Base-by-base conservation (phyloP, 805 yeast species). In the Ogataea wickerhamii region DNA sequence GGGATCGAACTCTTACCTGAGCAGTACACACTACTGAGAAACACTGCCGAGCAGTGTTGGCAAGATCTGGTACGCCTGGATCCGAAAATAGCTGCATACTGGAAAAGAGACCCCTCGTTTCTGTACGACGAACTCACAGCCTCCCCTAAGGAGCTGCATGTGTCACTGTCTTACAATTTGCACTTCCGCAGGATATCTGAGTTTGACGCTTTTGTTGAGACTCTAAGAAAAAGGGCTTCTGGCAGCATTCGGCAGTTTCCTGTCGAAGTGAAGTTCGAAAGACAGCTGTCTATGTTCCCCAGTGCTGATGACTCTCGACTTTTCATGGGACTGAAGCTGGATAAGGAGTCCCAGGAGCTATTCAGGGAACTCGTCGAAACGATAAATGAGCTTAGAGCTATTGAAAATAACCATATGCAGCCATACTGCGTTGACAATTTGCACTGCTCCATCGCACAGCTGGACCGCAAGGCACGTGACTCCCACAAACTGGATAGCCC, bases 111-210 rank as follows among this genome's bases (percentile, higher is more conserved):
- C 12, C 17, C 26, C 3, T 32, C 39, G 1, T 41, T 10, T 24
- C 36, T 43, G 23, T 34, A 24, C 24, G 47, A 47, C 25, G 20
- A 34, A 11, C 38, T 51, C n/a, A 47, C 52, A 2, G 23, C 44
- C 25, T 27, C 44, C 4, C 6, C 16, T 18, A 45, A 39, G 12
- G 39, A 40, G 11, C 31, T 47, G 3, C 57, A 52, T 29, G 33
- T 52, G 4, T 52, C 57, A 11, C 34, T 52, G 10, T 45, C 52
- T 1, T 49, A 39, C 26, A 50, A 50, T 29, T n/a, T 50, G 14
- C 32, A 44, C 7, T 48, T 50, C 28, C 30, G 28, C n/a, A 29
- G 25, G 6, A 22, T 29, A 6, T 2, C 13, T 1, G 31, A 36
- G 3, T 31, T 37, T 6, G 22, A 32, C 3, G 7, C 12, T 2